These are phyloP conservation scores for Pyrus pyrifolia DNA, from an alignment of 306 rosid species.

Conservation along the genomic window DNA sequence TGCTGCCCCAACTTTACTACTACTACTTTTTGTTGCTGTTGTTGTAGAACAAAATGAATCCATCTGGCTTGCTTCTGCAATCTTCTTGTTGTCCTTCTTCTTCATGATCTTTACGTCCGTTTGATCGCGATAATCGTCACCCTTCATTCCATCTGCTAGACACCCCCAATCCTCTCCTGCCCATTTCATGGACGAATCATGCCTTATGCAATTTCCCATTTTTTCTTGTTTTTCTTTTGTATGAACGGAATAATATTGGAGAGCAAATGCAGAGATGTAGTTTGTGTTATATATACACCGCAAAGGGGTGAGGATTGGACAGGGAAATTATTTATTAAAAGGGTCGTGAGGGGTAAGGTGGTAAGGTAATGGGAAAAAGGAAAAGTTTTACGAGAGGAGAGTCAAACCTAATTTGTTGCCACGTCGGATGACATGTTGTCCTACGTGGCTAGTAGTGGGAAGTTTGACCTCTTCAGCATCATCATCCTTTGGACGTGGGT, in stretches of 20 bases:
- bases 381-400: not conserved
- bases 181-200: conserved; percentile 30
- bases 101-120: not conserved
- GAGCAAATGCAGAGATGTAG: not conserved
- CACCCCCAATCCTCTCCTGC: conserved; percentile 45
- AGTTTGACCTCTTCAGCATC: conserved; percentile 10
- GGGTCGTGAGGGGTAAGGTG: not conserved
- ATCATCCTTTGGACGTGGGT: not conserved
- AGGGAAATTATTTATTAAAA: not conserved
- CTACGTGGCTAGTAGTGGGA: conserved; percentile 22
- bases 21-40: not conserved
- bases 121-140: not conserved
- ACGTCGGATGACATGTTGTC: conserved; percentile 25
- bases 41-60: not conserved
- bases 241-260: not conserved
- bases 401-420: conserved; percentile 37
- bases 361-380: not conserved
- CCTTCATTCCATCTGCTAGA: not conserved
- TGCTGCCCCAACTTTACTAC: not conserved
- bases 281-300: not conserved
- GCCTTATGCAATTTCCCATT: conserved; percentile 83
- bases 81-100: not conserved
- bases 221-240: not conserved
- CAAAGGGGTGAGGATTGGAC: not conserved
- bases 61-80: not conserved